A percentile compares a stretch with the other conserved stretches of the same genome.
Conservation (phyloP, 2,329 filamentous ascomycete genomes). For the Purpureocillium lavendulum region DNA sequence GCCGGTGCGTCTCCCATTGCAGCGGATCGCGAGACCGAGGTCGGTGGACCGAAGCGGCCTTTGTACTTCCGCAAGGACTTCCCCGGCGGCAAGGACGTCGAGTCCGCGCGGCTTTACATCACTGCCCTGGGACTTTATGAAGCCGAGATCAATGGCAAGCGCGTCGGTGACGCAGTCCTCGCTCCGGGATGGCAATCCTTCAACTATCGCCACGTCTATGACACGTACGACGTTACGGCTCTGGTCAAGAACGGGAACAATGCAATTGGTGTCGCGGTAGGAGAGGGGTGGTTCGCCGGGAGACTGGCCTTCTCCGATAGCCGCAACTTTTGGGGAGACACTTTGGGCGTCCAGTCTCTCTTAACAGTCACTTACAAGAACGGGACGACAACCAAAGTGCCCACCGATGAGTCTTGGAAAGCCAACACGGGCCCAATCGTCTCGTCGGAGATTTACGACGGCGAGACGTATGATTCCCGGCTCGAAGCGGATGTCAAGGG, state of each 20-base stretch:
- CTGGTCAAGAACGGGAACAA: slow-evolving; percentile 26
- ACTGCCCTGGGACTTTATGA: slow-evolving; percentile 37
- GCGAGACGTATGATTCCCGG: slow-evolving; percentile 39
- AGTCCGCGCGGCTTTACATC: slow-evolving; percentile 35
- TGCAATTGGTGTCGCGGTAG: slow-evolving; percentile 30
- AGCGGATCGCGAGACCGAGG: slow-evolving; percentile 18
- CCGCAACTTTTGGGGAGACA: slow-evolving; percentile 26
- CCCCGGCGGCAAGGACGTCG: slow-evolving; percentile 10
- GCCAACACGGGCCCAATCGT: slow-evolving; percentile 22
- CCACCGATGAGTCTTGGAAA: slow-evolving; percentile 30
- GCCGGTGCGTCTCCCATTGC: slow-evolving; percentile 18
- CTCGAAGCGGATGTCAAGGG: slow-evolving; percentile 18
- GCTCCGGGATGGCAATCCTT: slow-evolving; percentile 37
- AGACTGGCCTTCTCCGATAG: slow-evolving; percentile 21
- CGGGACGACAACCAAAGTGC: slow-evolving; percentile 16
- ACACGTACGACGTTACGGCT: slow-evolving; percentile 41
- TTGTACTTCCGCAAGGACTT: slow-evolving; percentile 26
- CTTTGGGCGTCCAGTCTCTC: slow-evolving; percentile 27
- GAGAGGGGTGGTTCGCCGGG: slow-evolving; percentile 41
- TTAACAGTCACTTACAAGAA: slow-evolving; percentile 25
- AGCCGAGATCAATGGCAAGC: slow-evolving; percentile 35
- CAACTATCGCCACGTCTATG: slow-evolving; percentile 38
- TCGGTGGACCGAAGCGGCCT: slow-evolving; percentile 18
- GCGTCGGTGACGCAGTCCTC: slow-evolving; percentile 30
- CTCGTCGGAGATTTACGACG: slow-evolving; percentile 39